A percentile compares a stretch with the other conserved stretches of the same genome.
These are phyloP conservation scores for Lasiosphaeriaceae sp. DNA, from an alignment of 495 filamentous ascomycete species.

Conservation along the genomic window DNA sequence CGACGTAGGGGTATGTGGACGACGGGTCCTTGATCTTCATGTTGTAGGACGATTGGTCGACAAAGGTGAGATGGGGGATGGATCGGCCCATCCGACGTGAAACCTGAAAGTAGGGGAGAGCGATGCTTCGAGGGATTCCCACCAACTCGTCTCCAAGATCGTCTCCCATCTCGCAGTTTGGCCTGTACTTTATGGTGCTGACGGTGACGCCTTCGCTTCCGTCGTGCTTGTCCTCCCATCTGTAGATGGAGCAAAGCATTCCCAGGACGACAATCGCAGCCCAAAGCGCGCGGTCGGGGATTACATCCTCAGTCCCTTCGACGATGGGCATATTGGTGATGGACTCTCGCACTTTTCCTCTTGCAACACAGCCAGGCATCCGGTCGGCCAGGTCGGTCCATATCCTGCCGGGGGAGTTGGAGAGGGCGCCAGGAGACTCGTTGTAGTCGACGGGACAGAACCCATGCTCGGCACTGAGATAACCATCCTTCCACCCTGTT, in stretches of 20 bases:
- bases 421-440: slow-evolving; percentile 43
- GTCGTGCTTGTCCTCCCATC: slow-evolving; percentile 50
- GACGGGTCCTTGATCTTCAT: slow-evolving; percentile 46
- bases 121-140: slow-evolving; percentile 45
- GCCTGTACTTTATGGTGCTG: slow-evolving; percentile 28
- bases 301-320: slow-evolving; percentile 41
- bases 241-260: slow-evolving; percentile 48
- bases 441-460: slow-evolving; percentile 49
- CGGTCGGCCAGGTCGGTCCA: slow-evolving; percentile 52
- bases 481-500: slow-evolving; percentile 53
- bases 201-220: slow-evolving; percentile 46
- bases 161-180: slow-evolving; percentile 44
- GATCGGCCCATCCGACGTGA: slow-evolving; percentile 45
- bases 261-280: slow-evolving; percentile 48
- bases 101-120: slow-evolving; percentile 44
- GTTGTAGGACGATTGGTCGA: slow-evolving; percentile 50
- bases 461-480: slow-evolving; percentile 47
- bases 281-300: slow-evolving; percentile 50
- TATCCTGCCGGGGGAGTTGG: slow-evolving; percentile 45
- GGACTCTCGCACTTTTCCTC: slow-evolving; percentile 46
- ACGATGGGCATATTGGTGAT: slow-evolving; percentile 46
- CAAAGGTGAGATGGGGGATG: slow-evolving; percentile 48
- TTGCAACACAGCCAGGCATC: slow-evolving; percentile 49
- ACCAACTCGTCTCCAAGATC: slow-evolving; percentile 46
- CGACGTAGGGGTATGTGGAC: slow-evolving; percentile 44